Base-by-base conservation (phyloP, 2,329 filamentous ascomycete species). In the Acarospora socialis region DNA sequence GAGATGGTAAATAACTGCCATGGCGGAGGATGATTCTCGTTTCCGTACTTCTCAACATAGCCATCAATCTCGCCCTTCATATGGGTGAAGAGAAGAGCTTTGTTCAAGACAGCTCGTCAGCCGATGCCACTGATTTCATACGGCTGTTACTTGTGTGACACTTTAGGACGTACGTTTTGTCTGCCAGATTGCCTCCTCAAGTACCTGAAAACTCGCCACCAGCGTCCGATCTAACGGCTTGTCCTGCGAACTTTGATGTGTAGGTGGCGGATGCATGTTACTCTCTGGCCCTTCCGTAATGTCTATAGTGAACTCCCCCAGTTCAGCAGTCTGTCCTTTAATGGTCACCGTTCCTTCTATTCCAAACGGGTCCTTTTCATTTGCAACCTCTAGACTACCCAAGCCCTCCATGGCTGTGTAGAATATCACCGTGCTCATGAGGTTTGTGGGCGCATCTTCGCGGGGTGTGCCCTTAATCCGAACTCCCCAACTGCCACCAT, bases 401-500 rank as follows among this genome's bases (percentile, higher is more conserved):
- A 77, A 50, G 0, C 81, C 84, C 50, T 95, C 86, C 37, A 92
- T 66, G 1, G 73, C 73, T 35, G 83, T 67, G 53, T 92, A 92
- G 57, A 92, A 87, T 33, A 92, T 62, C 3, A 94, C 54, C 2
- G 81, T 77, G 0, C 77, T 87, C 52, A 81, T 80, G 35, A 83
- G 62, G 39, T 78, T 65, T 1, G 61, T 53, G 4, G 73, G 66
- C 0, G 69, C 78, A 51, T 79, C 79, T 4, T 75, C 69, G 28
- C 81, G 72, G 22, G 81, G 77, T 25, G 70, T 70, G 14, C 90
- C 90, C 57, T 80, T 86, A 48, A 98, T 77, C 36, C 90, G 69
- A 21, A 79, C 82, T 33, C 77, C 90, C 90, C 90, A 98, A 57
- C 75, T 92, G 35, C 90, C 90, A 36, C 84, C 86, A 53, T 92